Conservation (phyloP, 2,329 filamentous ascomycete species). For the Penicillium sp. region DNA sequence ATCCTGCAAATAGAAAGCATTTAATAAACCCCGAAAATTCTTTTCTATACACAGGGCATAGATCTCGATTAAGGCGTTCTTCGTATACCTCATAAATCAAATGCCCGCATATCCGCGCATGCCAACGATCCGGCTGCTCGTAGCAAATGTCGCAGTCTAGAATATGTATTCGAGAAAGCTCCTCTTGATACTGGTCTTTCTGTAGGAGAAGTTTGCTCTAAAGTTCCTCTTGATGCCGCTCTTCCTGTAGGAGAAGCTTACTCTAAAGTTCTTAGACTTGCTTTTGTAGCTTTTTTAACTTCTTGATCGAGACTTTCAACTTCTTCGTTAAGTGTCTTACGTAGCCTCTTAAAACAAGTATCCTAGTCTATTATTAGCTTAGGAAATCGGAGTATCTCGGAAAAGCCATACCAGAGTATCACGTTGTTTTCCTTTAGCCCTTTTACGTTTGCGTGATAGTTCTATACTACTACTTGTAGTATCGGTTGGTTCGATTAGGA, state of each 20-base stretch:
- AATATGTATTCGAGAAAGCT: neutral
- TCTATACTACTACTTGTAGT: neutral
- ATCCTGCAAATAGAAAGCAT: neutral
- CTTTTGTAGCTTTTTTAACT: neutral
- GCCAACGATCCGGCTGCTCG: neutral
- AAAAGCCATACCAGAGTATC: neutral
- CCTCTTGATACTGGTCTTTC: neutral
- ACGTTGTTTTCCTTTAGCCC: neutral
- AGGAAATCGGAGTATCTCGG: neutral
- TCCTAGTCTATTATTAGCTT: neutral
- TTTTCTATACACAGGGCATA: neutral
- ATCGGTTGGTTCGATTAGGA: neutral
- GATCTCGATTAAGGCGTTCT: neutral
- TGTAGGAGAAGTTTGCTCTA: no score
- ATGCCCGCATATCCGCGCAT: neutral
- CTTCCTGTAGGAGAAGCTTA: neutral
- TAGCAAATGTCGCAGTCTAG: neutral
- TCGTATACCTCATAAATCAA: neutral
- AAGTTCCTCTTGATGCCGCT: neutral
- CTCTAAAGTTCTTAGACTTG: neutral
- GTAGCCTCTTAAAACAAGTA: neutral
- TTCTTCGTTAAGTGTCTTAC: neutral
- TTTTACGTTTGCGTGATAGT: neutral
- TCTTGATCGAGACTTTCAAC: no score
- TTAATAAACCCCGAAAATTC: neutral